A percentile compares a stretch with the other conserved stretches of the same genome.
Evolutionary conservation across 352 stramenopile species (phyloP).

Genomic region (Phytopythium mirpurense): DNA sequence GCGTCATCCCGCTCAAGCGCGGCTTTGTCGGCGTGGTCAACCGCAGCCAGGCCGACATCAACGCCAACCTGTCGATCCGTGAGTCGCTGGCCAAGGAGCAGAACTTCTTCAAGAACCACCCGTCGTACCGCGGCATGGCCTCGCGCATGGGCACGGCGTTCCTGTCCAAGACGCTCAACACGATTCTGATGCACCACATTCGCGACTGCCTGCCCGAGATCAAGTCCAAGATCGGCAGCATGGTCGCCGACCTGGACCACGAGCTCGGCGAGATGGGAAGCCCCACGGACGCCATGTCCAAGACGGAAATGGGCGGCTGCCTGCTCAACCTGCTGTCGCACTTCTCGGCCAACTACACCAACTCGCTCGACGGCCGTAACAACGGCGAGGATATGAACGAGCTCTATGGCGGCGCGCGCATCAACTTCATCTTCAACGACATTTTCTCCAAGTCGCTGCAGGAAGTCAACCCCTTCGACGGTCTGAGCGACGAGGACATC

Average conservation of each 20-base stretch:
- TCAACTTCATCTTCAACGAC: conserved; percentile 99
- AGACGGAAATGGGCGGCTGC: conserved; percentile 90
- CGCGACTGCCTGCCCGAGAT: conserved; percentile 98
- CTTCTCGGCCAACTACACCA: conserved; percentile 87
- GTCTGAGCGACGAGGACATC: conserved; percentile 98
- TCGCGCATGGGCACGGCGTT: conserved; percentile 96
- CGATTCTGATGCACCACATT: conserved; percentile 99
- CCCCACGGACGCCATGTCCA: conserved; percentile 83
- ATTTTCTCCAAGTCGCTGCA: conserved; percentile 90
- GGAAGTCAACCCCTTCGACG: conserved; percentile 95
- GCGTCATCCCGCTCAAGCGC: conserved; percentile 95
- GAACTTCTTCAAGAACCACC: conserved; percentile 97
- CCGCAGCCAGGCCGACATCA: conserved; percentile 98
- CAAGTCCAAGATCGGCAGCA: conserved; percentile 95
- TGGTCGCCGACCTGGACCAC: conserved; percentile 93
- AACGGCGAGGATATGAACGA: conserved; percentile 88
- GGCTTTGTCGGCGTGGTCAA: conserved; percentile 99
- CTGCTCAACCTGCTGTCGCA: conserved; percentile 95
- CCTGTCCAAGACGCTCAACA: conserved; percentile 96
- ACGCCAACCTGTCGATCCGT: conserved; percentile 93
- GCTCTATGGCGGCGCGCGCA: conserved; percentile 95
- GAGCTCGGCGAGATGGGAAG: conserved; percentile 96
- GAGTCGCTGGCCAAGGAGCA: conserved; percentile 95
- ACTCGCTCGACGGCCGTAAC: conserved; percentile 86
- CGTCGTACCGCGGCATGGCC: conserved; percentile 90